Evolutionary conservation across 352 stramenopile species (phyloP).

Genomic region (Thalassiosira exigua): DNA sequence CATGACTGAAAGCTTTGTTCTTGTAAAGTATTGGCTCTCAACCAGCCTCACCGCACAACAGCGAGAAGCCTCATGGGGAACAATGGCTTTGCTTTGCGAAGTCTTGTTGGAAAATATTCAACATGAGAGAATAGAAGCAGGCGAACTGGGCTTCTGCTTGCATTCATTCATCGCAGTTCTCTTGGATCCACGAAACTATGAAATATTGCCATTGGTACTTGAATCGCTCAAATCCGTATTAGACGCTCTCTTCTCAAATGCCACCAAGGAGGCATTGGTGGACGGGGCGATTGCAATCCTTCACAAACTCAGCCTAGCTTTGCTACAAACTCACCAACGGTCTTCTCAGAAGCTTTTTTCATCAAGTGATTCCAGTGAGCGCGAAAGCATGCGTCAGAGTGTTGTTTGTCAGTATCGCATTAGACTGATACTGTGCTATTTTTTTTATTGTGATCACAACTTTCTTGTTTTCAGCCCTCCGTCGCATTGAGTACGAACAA

Average conservation of each 20-base stretch:
- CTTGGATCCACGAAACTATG: constrained; percentile 49
- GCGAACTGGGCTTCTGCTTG: constrained; percentile 67
- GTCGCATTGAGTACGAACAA: constrained; percentile 35
- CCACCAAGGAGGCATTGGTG: constrained; percentile 29
- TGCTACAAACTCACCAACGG: constrained; percentile 58
- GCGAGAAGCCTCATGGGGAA: constrained; percentile 49
- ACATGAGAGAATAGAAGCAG: constrained; percentile 38
- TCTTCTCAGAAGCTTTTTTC: constrained; percentile 40
- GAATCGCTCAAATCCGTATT: constrained; percentile 47
- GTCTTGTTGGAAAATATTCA: constrained; percentile 60
- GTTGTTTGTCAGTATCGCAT: not conserved
- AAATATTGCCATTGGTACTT: constrained; percentile 42
- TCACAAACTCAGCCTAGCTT: constrained; percentile 58
- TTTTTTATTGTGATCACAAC: too few relatives aligned
- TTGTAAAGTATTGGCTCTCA: constrained; percentile 65
- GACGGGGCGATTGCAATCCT: constrained; percentile 44
- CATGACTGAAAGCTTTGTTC: constrained; percentile 69
- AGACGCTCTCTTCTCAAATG: constrained; percentile 35
- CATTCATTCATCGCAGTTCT: constrained; percentile 62
- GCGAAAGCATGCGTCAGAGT: not conserved
- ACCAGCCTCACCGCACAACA: constrained; percentile 51
- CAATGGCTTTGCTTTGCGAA: constrained; percentile 56
- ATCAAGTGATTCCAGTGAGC: constrained; percentile 45
- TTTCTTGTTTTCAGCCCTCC: constrained; percentile 18
- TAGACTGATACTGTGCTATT: not conserved